Base-by-base conservation (phyloP, 2,329 filamentous ascomycete genomes). In the Zarea fungicola region DNA sequence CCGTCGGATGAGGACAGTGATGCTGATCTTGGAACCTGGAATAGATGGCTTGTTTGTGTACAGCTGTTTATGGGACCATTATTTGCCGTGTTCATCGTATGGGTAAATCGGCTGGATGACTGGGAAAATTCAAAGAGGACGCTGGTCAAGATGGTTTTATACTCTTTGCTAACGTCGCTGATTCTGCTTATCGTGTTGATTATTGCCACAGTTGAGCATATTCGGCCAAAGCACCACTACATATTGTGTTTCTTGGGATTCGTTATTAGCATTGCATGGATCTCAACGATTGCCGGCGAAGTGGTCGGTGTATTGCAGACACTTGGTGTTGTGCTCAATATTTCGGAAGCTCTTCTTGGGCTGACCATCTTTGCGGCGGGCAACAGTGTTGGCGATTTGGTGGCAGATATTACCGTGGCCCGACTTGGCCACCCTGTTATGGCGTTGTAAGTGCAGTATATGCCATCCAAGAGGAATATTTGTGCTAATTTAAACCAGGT, bases 321-420 rank as follows among this genome's bases (percentile, higher is more conserved):
- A 1, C 74, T 97, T 42, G 93, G 93, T 8, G 87, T 97, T 25
- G 89, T 99, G 43, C 73, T 96, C 49, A 85, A 87, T 60, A 99
- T 99, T 62, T 93, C 87, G 14, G 93, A 99, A 67, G 93, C 93
- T 4, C 89, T 99, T 54, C 78, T 99, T 10, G 93, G 93, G 2
- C 78, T 99, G 44, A 99, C 93, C 14, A 85, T 99, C 48, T 99
- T 99, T 65, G 93, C 93, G 3, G 89, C 96, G 28, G 93, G 93
- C 23, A 99, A 99, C 67, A 95, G 89, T 8, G 77, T 97, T 8
- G 92, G 93, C 31, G 93, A 99, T 60, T 75, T 99, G 14, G 89
- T 99, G 9, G 92, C 93, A 14, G 87, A 99, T 63, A 87, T 97
- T 47, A 99, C 93, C 0, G 87, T 99, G 31, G 93, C 93, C 4